Base-by-base conservation (phyloP, 2,329 filamentous ascomycete genomes). In the Canariomyces notabilis region DNA sequence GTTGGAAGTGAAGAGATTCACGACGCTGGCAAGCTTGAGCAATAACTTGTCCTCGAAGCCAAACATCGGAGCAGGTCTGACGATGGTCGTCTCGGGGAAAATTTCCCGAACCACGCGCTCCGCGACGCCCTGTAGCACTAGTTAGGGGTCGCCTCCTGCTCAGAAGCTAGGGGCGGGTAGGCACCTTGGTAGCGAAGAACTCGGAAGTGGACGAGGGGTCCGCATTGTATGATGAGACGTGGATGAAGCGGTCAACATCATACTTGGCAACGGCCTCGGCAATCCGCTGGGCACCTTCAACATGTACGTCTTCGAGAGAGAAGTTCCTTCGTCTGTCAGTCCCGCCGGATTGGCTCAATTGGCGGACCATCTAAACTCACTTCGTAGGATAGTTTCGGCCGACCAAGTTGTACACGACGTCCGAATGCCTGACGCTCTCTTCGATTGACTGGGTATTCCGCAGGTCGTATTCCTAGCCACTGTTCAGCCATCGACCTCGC, bases 351-450 rank as follows among this genome's bases (percentile, higher is more conserved):
- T 12, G n/a, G 26, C 26, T 12, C 26, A 19, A 19, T 9, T 18
- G n/a, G 19, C 39, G 41, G n/a, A n/a, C 14, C 26, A 9, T 29
- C 26, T 12, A 8, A 29, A 49, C 77, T 60, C 73, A 89, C 87
- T 98, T 98, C 59, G 93, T 98, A 55, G 91, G 87, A 67, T 97
- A 97, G 67, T 91, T 86, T 54, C 91, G 86, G 55, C 93, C 93
- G 62, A 96, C 78, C 59, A 98, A 75, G 71, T 98, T 98, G 76
- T 95, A 95, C 55, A 98, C 93, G 53, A 96, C 86, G 65, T 98
- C 93, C 34, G 91, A 97, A 69, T 98, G 93, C 61, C 93, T 81
- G 43, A 98, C 90, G 61, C 88, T 93, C 70, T 95, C 90, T 67
- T 98, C 93, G 60, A 98, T 93, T 22, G 91, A 97, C 58, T 86